Percentiles rank a stretch among this genome's conserved stretches.
These are phyloP conservation scores for Sordaria brevicollis DNA, from an alignment of 495 filamentous ascomycete species.

Conservation along the genomic window DNA sequence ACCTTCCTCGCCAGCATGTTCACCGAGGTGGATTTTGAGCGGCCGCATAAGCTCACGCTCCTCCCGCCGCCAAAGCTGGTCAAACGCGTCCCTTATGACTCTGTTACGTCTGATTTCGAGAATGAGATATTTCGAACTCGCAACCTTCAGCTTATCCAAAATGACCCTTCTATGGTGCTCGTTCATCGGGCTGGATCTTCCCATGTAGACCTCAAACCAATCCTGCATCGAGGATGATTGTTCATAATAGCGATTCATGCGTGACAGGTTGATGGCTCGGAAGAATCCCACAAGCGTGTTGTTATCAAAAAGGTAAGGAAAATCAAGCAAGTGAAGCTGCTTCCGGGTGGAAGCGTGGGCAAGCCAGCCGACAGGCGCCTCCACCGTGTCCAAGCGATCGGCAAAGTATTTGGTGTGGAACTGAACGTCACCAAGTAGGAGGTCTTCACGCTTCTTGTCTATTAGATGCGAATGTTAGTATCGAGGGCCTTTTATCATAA, in stretches of 20 bases:
- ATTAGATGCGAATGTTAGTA: conserved; percentile 4
- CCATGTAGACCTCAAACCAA: conserved; percentile 49
- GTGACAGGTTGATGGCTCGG: conserved; percentile 73
- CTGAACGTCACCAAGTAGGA: conserved; percentile 53
- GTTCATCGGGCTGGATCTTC: conserved; percentile 32
- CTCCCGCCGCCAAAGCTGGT: conserved; percentile 82
- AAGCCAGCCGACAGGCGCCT: conserved; percentile 71
- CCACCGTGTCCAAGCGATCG: conserved; percentile 64
- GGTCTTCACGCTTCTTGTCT: conserved; percentile 50
- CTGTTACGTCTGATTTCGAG: conserved; percentile 62
- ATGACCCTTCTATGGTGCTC: conserved; percentile 39
- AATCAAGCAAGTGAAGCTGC: conserved; percentile 66
- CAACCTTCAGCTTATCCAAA: conserved; percentile 49
- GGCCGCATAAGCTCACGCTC: conserved; percentile 73
- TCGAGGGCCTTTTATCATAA: background rate
- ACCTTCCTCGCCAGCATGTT: conserved; percentile 74
- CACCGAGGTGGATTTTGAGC: conserved; percentile 77
- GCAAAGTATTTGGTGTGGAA: conserved; percentile 69
- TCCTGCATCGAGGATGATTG: conserved; percentile 52
- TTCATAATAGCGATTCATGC: conserved; percentile 71
- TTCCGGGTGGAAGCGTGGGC: conserved; percentile 44
- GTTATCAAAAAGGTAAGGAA: conserved; percentile 69
- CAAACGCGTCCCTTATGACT: conserved; percentile 66
- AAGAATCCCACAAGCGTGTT: conserved; percentile 72
- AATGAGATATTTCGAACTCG: conserved; percentile 62